Evolutionary conservation across 306 rosid genomes (phyloP).

Genomic region (Myrica gale): DNA sequence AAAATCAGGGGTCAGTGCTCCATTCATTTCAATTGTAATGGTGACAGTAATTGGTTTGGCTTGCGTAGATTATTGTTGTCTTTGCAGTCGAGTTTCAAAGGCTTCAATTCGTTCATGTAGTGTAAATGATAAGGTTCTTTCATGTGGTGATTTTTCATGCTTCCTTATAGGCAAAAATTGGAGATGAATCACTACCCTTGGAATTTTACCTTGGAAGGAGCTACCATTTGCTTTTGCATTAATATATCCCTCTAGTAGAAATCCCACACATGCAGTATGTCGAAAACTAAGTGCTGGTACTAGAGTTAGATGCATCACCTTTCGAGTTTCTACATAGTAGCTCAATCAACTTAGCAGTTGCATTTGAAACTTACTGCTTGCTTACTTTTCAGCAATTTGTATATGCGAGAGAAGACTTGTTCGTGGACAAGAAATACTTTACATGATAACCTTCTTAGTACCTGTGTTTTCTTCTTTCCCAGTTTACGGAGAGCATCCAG

Average conservation of each 20-base stretch:
- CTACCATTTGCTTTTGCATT: background rate
- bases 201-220: background rate
- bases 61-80: no score
- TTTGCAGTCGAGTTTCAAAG: background rate
- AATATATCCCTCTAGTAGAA: background rate
- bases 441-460: background rate
- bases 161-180: background rate
- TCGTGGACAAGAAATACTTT: background rate
- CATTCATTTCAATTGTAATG: background rate
- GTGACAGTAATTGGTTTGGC: no score
- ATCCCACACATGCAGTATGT: background rate
- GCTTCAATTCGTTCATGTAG: background rate
- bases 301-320: background rate
- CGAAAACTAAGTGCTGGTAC: no score
- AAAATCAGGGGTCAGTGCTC: slow-evolving; percentile 44
- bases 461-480: slow-evolving; percentile 19
- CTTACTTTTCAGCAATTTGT: background rate
- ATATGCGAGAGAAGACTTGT: background rate
- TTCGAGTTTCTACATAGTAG: background rate
- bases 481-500: slow-evolving; percentile 43
- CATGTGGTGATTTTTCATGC: background rate
- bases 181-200: background rate
- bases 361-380: background rate
- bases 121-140: background rate
- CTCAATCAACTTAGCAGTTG: background rate